Conservation (phyloP, 371 early-diverging fungal species). For the Mortierella sp. region DNA sequence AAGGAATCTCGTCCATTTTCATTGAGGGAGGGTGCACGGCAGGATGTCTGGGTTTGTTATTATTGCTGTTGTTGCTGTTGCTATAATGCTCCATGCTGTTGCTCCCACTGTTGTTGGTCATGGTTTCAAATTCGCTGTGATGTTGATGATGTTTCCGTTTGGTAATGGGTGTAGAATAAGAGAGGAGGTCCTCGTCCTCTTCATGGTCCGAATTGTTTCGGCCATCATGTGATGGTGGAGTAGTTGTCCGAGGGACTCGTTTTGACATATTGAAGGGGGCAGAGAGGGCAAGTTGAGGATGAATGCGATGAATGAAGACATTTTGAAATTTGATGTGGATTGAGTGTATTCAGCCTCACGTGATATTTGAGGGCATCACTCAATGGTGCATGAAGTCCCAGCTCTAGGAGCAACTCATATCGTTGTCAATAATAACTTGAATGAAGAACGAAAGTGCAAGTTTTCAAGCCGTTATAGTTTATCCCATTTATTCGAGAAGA, state of each 20-base stretch:
- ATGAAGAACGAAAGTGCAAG: no score
- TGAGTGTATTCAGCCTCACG: no score
- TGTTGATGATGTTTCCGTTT: slow-evolving; percentile 21
- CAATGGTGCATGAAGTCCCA: no score
- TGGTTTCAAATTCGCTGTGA: background rate
- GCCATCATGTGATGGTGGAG: slow-evolving; percentile 2
- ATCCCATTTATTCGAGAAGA: no score
- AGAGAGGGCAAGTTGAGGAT: no score
- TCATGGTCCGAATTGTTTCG: slow-evolving; percentile 12
- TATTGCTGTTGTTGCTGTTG: background rate
- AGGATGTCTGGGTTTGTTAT: background rate
- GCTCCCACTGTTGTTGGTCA: background rate
- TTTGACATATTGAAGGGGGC: slow-evolving; percentile 9
- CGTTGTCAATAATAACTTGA: no score
- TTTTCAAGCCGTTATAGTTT: no score
- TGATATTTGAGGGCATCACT: no score
- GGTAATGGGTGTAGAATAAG: slow-evolving; percentile 19
- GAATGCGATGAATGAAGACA: no score
- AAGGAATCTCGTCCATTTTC: slow-evolving; percentile 13
- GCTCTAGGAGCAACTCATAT: no score
- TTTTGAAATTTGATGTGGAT: no score
- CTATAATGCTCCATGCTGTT: background rate
- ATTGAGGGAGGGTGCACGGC: background rate
- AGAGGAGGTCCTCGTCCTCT: slow-evolving; percentile 19
- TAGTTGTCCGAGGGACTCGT: slow-evolving; percentile 12